Evolutionary conservation across 257 asterid genomes (phyloP).

Genomic region (Lycium barbarum): DNA sequence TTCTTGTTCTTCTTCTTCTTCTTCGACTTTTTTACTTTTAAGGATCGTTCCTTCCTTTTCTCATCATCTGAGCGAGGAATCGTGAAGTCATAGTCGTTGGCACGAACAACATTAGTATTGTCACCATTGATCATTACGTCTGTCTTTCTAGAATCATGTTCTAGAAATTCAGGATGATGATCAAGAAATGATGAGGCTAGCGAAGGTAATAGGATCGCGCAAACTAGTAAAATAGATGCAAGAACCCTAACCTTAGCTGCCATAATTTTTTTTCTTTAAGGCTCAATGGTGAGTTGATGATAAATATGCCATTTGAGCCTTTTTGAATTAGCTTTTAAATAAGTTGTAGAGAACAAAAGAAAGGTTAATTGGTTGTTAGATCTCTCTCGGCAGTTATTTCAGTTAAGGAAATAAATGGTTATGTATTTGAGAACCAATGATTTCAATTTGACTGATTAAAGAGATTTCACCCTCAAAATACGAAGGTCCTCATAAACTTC

Average conservation of each 20-base stretch:
- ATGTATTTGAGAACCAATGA: neutral
- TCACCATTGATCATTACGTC: neutral
- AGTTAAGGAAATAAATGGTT: conserved; percentile 19
- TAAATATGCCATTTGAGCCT: conserved; percentile 31
- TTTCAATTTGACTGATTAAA: neutral
- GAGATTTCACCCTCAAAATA: neutral
- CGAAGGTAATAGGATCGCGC: conserved; percentile 43
- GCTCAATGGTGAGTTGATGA: neutral
- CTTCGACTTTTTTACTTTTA: neutral
- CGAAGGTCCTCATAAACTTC: neutral
- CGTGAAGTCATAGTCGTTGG: neutral
- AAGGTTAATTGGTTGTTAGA: neutral
- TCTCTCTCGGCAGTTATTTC: conserved; percentile 22
- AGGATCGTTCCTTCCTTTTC: conserved; percentile 1
- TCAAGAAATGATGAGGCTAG: conserved; percentile 42
- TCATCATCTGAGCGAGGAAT: neutral
- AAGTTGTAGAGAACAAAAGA: neutral
- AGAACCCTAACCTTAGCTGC: conserved; percentile 51
- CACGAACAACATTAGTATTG: neutral
- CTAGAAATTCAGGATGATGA: neutral
- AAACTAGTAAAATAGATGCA: conserved; percentile 43
- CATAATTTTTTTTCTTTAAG: conserved; percentile 33
- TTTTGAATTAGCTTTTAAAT: conserved; percentile 13
- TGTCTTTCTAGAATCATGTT: conserved; percentile 24
- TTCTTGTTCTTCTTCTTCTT: neutral